Conservation (phyloP, 768 basidiomycete genomes). For the Lactifluus rugatus region DNA sequence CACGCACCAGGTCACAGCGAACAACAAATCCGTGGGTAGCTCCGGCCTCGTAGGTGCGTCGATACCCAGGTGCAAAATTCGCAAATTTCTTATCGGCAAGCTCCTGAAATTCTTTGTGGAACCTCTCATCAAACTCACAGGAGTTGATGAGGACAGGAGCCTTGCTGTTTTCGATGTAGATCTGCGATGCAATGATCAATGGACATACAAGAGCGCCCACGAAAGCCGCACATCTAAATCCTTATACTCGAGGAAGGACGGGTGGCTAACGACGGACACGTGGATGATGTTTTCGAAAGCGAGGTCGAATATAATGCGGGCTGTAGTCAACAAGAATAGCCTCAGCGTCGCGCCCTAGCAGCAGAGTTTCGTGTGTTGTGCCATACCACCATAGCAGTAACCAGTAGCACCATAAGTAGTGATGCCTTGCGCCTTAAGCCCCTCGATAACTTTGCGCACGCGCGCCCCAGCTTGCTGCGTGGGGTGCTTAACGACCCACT, state of each 20-base stretch:
- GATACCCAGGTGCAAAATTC: constrained; percentile 31
- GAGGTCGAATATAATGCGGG: constrained; percentile 25
- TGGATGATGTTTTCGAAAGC: constrained; percentile 33
- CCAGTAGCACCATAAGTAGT: constrained; percentile 24
- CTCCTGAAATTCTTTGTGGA: constrained; percentile 28
- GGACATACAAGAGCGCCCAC: background rate
- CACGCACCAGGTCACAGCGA: constrained; percentile 29
- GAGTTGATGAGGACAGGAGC: constrained; percentile 37
- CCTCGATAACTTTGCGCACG: constrained; percentile 22
- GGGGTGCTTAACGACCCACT: constrained; percentile 18
- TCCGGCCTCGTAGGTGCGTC: constrained; percentile 29
- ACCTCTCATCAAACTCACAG: constrained; percentile 28
- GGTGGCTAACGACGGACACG: constrained; percentile 37
- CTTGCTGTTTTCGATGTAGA: constrained; percentile 26
- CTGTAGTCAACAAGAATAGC: background rate
- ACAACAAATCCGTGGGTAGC: constrained; percentile 37
- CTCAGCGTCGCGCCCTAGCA: background rate
- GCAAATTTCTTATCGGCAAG: constrained; percentile 32
- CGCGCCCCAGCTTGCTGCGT: constrained; percentile 13
- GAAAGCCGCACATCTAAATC: constrained; percentile 30
- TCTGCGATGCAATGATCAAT: constrained; percentile 18
- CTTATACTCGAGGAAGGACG: constrained; percentile 33
- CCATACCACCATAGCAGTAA: constrained; percentile 24
- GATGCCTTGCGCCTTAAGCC: constrained; percentile 27
- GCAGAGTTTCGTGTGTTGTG: too few species aligned